Conservation (phyloP, 2,329 filamentous ascomycete genomes). For the Aureobasidium musti region DNA sequence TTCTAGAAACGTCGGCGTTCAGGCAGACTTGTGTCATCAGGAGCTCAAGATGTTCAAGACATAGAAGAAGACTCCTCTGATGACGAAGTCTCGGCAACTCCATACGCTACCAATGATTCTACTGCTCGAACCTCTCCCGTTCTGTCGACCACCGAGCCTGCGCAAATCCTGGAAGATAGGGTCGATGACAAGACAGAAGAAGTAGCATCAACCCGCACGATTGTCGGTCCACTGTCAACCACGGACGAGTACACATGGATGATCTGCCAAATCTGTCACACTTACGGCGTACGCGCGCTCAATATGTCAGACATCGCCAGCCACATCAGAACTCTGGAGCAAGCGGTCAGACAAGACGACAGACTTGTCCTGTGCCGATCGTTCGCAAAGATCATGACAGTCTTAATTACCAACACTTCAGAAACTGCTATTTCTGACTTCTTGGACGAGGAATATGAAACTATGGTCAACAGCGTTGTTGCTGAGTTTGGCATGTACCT, state of each 20-base stretch:
- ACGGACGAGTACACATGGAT: neutral
- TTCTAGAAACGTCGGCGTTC: neutral
- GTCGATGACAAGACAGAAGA: neutral
- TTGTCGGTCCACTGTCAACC: neutral
- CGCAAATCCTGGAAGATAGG: neutral
- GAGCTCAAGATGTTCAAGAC: neutral
- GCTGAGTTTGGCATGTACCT: neutral
- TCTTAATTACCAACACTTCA: neutral
- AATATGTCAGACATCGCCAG: neutral
- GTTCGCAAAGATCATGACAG: neutral
- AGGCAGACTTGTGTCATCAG: neutral
- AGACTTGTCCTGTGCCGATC: neutral
- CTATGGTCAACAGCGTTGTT: neutral
- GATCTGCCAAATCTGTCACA: neutral
- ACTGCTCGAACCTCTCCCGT: neutral
- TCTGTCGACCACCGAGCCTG: neutral
- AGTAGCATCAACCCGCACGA: neutral
- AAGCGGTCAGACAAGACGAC: neutral
- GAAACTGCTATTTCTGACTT: neutral
- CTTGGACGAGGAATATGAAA: slow-evolving; percentile 8
- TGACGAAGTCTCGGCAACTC: neutral
- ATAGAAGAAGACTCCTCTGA: neutral
- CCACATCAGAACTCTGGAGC: neutral
- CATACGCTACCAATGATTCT: neutral
- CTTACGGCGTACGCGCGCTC: neutral